A percentile compares a stretch with the other conserved stretches of the same genome.
Evolutionary conservation across 2,329 filamentous ascomycete genomes (phyloP).

Genomic region (Ilyonectria robusta): DNA sequence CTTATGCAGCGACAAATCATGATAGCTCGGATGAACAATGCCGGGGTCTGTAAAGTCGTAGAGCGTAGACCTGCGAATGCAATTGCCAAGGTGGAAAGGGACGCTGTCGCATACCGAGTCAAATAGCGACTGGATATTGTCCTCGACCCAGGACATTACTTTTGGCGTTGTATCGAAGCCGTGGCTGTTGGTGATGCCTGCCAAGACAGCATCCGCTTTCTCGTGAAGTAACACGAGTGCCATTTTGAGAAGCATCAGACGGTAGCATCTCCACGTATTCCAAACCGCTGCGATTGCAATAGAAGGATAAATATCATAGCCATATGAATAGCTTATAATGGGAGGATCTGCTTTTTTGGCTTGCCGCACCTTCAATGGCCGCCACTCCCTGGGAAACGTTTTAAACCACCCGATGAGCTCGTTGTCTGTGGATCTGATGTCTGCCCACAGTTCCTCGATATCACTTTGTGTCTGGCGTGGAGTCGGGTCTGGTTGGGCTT

Average conservation of each 20-base stretch:
- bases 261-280: constrained; percentile 32
- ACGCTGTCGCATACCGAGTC: constrained; percentile 26
- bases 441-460: constrained; percentile 10
- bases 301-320: constrained; percentile 24
- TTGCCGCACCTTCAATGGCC: constrained; percentile 8
- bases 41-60: constrained; percentile 6
- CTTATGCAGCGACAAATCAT: constrained; percentile 6
- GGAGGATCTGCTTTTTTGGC: constrained; percentile 1
- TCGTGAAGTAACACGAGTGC: constrained; percentile 16
- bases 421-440: constrained; percentile 11
- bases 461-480: background rate
- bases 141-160: background rate
- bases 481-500: background rate
- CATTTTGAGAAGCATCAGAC: constrained; percentile 24
- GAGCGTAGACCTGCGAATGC: constrained; percentile 7
- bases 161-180: background rate
- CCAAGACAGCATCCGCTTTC: background rate
- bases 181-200: background rate
- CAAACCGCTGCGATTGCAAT: constrained; percentile 24
- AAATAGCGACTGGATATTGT: constrained; percentile 13
- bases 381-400: constrained; percentile 21
- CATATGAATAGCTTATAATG: constrained; percentile 12
- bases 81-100: constrained; percentile 30
- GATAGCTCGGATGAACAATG: constrained; percentile 26
- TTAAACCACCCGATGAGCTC: constrained; percentile 18